Conservation (phyloP, 2,329 filamentous ascomycete genomes). For the Beauveria australis region DNA sequence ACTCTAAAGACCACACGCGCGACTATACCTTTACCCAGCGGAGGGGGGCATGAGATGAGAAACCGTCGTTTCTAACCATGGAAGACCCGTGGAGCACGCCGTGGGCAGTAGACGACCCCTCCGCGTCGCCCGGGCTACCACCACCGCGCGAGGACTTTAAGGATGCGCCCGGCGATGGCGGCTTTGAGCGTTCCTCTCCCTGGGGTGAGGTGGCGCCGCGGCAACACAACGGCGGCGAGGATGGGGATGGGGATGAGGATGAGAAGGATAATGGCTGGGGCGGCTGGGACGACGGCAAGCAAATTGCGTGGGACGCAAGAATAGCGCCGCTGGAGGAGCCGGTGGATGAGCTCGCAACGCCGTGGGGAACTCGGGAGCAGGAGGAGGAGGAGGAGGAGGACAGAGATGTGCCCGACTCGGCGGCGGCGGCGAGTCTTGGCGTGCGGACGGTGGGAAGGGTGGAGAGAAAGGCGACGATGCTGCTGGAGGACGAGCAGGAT, state of each 20-base stretch:
- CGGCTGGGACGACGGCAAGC: conserved; percentile 25
- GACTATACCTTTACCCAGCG: background rate
- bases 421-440: conserved; percentile 21
- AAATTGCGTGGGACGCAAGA: background rate
- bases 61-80: conserved; percentile 30
- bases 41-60: background rate
- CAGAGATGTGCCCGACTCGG: conserved; percentile 19
- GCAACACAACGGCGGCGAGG: background rate
- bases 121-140: conserved; percentile 16
- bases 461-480: background rate
- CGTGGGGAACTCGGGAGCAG: background rate
- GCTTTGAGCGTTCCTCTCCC: background rate
- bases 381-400: too few relatives aligned
- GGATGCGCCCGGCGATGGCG: background rate
- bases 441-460: conserved; percentile 12
- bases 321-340: background rate
- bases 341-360: background rate
- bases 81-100: conserved; percentile 58
- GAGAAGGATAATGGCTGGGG: conserved; percentile 26
- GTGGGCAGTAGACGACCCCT: conserved; percentile 37
- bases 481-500: background rate
- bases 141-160: conserved; percentile 14
- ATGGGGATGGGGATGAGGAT: conserved; percentile 16
- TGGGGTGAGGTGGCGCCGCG: background rate
- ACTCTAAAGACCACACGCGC: background rate